Evolutionary conservation across 2,329 filamentous ascomycete genomes (phyloP).

Genomic region (Botrytis fragariae): DNA sequence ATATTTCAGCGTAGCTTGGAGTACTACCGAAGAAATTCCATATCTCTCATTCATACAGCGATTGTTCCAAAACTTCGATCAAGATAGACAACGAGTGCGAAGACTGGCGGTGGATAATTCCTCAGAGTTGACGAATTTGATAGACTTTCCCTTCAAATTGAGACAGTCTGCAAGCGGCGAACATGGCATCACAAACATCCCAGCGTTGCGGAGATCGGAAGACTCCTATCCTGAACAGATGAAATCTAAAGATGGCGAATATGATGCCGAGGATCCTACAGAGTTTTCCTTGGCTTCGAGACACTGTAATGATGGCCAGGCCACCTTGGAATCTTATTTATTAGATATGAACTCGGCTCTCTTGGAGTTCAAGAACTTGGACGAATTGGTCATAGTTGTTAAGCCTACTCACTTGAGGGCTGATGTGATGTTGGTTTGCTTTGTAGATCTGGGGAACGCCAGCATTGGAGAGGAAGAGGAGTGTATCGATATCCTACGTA

Average conservation of each 20-base stretch:
- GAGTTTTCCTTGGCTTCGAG: neutral
- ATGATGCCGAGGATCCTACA: neutral
- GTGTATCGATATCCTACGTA: neutral
- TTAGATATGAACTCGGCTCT: neutral
- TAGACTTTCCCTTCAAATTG: neutral
- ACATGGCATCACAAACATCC: neutral
- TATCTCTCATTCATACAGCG: constrained; percentile 7
- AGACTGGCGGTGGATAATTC: neutral
- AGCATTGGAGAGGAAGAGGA: neutral
- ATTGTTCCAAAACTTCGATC: neutral
- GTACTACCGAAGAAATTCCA: neutral
- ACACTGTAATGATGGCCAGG: neutral
- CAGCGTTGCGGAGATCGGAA: neutral
- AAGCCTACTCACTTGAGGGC: neutral
- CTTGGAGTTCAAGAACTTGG: neutral
- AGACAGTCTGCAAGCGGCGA: neutral
- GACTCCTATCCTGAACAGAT: neutral
- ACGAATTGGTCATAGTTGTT: neutral
- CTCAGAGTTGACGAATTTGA: neutral
- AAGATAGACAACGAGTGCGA: neutral
- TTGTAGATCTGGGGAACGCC: neutral
- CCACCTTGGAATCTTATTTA: neutral
- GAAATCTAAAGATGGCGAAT: neutral
- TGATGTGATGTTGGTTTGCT: neutral
- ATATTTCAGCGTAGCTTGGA: constrained; percentile 9